These are phyloP conservation scores for Hymenoscyphus occultus DNA, from an alignment of 2,329 filamentous ascomycete species.

Conservation along the genomic window DNA sequence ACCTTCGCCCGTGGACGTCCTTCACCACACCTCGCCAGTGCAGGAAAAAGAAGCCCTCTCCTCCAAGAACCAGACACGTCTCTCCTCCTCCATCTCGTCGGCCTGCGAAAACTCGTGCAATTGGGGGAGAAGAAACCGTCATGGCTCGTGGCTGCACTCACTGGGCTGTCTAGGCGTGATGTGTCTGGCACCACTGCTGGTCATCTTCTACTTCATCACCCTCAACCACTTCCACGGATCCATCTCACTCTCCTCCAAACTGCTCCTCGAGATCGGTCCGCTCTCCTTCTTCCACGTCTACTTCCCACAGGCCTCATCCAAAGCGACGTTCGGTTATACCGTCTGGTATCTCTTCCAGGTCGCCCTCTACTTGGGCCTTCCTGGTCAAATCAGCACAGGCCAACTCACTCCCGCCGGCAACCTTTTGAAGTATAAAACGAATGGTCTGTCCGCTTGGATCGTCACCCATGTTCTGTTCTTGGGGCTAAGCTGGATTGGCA, in stretches of 20 bases:
- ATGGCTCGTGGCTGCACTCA: constrained; percentile 11
- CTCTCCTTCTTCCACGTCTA: constrained; percentile 20
- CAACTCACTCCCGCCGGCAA: constrained; percentile 45
- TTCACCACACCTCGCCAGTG: not conserved
- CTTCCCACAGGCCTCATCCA: constrained; percentile 18
- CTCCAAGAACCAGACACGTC: constrained; percentile 4
- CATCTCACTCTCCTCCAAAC: constrained; percentile 18
- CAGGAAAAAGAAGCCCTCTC: constrained; percentile 4
- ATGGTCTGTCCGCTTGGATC: constrained; percentile 42
- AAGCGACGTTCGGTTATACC: constrained; percentile 29
- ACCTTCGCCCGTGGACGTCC: constrained; percentile 4
- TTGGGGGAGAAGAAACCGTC: constrained; percentile 14
- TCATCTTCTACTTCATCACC: constrained; percentile 29
- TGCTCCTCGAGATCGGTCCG: constrained; percentile 15
- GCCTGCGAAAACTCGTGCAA: constrained; percentile 11
- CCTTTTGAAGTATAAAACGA: constrained; percentile 43
- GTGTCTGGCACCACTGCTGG: constrained; percentile 24
- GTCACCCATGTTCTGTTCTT: constrained; percentile 39
- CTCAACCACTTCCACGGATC: constrained; percentile 27
- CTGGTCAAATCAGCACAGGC: constrained; percentile 36
- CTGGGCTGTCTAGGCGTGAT: constrained; percentile 28
- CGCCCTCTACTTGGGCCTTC: constrained; percentile 37
- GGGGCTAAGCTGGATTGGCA: constrained; percentile 29
- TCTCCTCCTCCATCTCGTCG: constrained; percentile 10
- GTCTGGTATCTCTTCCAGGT: constrained; percentile 39